Conservation (phyloP, 2,329 filamentous ascomycete species). For the Monilinia polystroma region DNA sequence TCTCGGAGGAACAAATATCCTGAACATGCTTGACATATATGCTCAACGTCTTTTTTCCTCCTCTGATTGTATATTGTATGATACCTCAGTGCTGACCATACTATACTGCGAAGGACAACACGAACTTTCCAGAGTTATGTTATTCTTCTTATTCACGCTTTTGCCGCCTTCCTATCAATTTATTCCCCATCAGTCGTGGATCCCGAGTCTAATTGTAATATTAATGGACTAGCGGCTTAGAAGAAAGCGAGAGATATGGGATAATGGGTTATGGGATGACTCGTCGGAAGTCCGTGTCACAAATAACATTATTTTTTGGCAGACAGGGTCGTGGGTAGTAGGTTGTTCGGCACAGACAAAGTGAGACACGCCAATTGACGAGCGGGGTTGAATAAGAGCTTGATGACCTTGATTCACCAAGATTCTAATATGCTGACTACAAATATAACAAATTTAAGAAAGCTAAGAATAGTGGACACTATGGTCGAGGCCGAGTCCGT, state of each 20-base stretch:
- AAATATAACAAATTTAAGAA: conserved; percentile 11
- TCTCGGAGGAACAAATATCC: conserved; percentile 24
- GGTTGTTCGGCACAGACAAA: conserved; percentile 13
- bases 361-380: conserved; percentile 15
- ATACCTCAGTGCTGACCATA: background rate
- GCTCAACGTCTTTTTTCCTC: conserved; percentile 17
- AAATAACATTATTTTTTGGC: conserved; percentile 21
- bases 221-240: conserved; percentile 11
- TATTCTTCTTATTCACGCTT: conserved; percentile 31
- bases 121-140: background rate
- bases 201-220: conserved; percentile 18
- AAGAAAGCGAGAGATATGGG: conserved; percentile 20
- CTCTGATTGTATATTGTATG: background rate
- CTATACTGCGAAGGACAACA: background rate
- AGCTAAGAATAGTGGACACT: conserved; percentile 27
- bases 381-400: conserved; percentile 21
- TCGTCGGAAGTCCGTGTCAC: conserved; percentile 13
- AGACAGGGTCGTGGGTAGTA: background rate
- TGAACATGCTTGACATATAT: conserved; percentile 12
- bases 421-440: conserved; percentile 14
- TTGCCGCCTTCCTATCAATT: conserved; percentile 32
- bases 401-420: conserved; percentile 20
- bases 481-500: conserved; percentile 24
- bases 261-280: conserved; percentile 11
- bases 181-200: background rate